Evolutionary conservation across 1,284 basidiomycete genomes (phyloP).

Genomic region (Lentinus polychrous): DNA sequence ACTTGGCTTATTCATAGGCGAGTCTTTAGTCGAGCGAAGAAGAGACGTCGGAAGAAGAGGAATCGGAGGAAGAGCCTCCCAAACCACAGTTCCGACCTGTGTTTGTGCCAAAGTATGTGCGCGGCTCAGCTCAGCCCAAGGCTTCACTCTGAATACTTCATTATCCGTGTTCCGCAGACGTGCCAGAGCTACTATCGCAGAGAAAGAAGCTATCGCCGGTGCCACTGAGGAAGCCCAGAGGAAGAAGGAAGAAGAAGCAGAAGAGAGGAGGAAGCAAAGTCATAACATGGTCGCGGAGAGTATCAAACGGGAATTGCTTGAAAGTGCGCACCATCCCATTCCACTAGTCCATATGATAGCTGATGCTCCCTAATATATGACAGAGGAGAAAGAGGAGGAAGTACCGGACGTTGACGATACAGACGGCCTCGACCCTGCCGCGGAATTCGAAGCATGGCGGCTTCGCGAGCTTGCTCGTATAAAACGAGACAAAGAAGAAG

Average conservation of each 20-base stretch:
- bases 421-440: slow-evolving; percentile 86
- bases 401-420: slow-evolving; percentile 91
- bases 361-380: slow-evolving; percentile 10
- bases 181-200: slow-evolving; percentile 58
- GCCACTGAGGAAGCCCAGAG: slow-evolving; percentile 64
- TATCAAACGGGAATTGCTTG: slow-evolving; percentile 76
- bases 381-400: slow-evolving; percentile 83
- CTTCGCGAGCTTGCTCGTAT: slow-evolving; percentile 88
- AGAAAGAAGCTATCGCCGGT: slow-evolving; percentile 56
- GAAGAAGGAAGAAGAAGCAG: slow-evolving; percentile 60
- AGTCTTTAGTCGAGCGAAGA: slow-evolving; percentile 14
- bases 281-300: slow-evolving; percentile 86
- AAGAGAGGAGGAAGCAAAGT: slow-evolving; percentile 72
- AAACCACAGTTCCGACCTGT: slow-evolving; percentile 77
- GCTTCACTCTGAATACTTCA: not conserved
- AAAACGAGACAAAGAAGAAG: slow-evolving; percentile 85
- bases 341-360: too few species aligned
- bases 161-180: slow-evolving; percentile 41
- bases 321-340: slow-evolving; percentile 60
- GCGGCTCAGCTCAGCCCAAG: too few species aligned
- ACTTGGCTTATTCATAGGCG: slow-evolving; percentile 11
- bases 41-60: slow-evolving; percentile 68
- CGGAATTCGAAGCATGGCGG: slow-evolving; percentile 95
- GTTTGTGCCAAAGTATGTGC: slow-evolving; percentile 81
- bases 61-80: slow-evolving; percentile 53